A percentile compares a stretch with the other conserved stretches of the same genome.
Conservation (phyloP, 1,284 basidiomycete species). For the Rhodotorula sp. region DNA sequence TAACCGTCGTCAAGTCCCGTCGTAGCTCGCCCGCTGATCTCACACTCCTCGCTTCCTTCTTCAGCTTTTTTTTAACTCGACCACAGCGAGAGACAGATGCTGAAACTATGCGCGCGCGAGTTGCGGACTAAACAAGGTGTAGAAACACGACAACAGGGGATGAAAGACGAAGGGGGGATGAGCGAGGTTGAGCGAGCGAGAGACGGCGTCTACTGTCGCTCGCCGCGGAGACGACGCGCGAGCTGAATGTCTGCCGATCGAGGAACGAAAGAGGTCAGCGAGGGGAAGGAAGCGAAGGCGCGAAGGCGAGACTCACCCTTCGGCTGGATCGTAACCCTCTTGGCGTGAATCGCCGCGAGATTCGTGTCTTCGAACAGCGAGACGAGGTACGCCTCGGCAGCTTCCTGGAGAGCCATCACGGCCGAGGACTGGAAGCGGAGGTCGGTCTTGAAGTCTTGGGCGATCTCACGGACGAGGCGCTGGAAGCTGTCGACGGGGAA, state of each 20-base stretch:
- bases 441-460: constrained; percentile 47
- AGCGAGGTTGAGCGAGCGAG: not conserved
- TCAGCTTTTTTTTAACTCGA: too few species aligned
- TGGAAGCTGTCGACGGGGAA: constrained; percentile 35
- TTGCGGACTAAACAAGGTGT: not conserved
- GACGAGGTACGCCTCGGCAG: constrained; percentile 86
- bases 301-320: not conserved
- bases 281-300: not conserved
- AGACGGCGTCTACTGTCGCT: constrained; percentile 60
- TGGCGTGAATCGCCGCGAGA: constrained; percentile 92
- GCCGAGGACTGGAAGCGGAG: constrained; percentile 85
- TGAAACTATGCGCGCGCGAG: not conserved
- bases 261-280: not conserved
- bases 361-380: constrained; percentile 92
- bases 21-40: too few species aligned
- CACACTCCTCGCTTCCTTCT: not conserved
- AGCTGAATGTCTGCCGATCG: constrained; percentile 64
- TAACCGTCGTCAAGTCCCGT: too few species aligned
- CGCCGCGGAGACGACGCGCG: constrained; percentile 72
- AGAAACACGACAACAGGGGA: not conserved
- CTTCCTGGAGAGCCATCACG: constrained; percentile 84
- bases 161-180: not conserved
- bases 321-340: constrained; percentile 80
- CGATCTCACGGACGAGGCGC: constrained; percentile 46
- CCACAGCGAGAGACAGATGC: not conserved